Percentiles rank a stretch among this genome's conserved stretches.
phyloP scores from a whole-genome alignment of 2,329 filamentous ascomycete species.

The Epichloe scottii region DNA sequence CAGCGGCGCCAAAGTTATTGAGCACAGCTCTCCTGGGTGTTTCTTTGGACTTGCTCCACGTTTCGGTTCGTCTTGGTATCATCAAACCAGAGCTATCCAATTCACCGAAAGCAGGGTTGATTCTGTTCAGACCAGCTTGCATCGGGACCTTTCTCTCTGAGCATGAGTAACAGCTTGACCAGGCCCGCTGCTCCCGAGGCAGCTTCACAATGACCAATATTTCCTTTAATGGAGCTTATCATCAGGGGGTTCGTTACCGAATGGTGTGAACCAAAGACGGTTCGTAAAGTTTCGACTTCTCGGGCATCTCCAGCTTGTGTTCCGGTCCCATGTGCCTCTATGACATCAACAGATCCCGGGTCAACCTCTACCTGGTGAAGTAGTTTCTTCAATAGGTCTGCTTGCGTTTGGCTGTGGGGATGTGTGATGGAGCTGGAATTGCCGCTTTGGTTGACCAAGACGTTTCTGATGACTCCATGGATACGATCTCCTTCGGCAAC shows the following conservation, averaged over 20 bases:
- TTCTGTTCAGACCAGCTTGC: constrained; percentile 52
- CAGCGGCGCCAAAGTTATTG: constrained; percentile 61
- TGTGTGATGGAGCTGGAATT: constrained; percentile 60
- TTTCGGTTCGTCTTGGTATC: constrained; percentile 32
- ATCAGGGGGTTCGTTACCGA: neutral
- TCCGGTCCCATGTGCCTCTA: constrained; percentile 82
- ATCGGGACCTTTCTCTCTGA: constrained; percentile 45
- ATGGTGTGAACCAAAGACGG: constrained; percentile 26
- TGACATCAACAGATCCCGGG: constrained; percentile 63
- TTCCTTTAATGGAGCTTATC: constrained; percentile 41
- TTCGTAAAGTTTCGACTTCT: constrained; percentile 62
- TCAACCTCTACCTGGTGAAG: constrained; percentile 61
- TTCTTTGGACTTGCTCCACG: constrained; percentile 12
- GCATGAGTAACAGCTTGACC: constrained; percentile 50
- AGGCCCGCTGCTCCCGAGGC: constrained; percentile 36
- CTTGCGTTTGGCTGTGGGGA: constrained; percentile 52
- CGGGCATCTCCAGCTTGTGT: constrained; percentile 74
- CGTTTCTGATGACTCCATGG: constrained; percentile 48
- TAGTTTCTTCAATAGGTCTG: constrained; percentile 44
- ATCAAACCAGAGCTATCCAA: constrained; percentile 39
- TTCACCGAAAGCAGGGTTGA: constrained; percentile 44
- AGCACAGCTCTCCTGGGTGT: constrained; percentile 35
- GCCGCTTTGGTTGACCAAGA: constrained; percentile 59
- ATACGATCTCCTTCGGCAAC: constrained; percentile 50
- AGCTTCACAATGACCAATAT: constrained; percentile 50